Percentiles rank a stretch among this genome's conserved stretches.
phyloP scores from a whole-genome alignment of 1,284 basidiomycete species.

The Trichosporon inkin region DNA sequence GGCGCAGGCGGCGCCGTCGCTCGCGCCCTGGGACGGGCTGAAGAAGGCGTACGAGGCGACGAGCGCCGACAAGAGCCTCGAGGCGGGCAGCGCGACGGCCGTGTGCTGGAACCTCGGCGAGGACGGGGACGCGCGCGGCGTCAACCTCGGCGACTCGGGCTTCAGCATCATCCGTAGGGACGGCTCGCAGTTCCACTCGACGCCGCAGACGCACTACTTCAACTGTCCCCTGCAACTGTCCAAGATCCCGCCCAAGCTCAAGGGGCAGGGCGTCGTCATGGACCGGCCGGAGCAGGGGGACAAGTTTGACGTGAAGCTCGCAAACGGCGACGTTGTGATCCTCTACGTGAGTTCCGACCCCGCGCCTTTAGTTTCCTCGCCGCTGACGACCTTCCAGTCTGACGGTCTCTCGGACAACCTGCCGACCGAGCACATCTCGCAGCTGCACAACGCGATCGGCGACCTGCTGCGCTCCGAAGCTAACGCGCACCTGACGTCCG shows the following conservation, averaged over 20 bases:
- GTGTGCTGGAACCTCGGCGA: constrained; percentile 43
- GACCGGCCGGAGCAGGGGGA: constrained; percentile 43
- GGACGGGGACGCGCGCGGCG: constrained; percentile 51
- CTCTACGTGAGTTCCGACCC: constrained; percentile 46
- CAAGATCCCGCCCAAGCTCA: constrained; percentile 33
- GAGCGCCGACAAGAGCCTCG: constrained; percentile 52
- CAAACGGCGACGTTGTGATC: constrained; percentile 47
- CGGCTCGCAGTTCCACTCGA: constrained; percentile 35
- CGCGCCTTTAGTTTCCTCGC: no score
- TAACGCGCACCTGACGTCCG: constrained; percentile 35
- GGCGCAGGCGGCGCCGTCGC: constrained; percentile 26
- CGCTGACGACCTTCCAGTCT: constrained; percentile 43
- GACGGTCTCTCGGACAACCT: constrained; percentile 58
- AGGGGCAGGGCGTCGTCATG: constrained; percentile 20
- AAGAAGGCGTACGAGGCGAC: constrained; percentile 51
- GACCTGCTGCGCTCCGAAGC: constrained; percentile 32
- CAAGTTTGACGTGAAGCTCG: constrained; percentile 36
- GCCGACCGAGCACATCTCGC: constrained; percentile 47
- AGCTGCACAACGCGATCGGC: constrained; percentile 33
- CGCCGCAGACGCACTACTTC: constrained; percentile 50
- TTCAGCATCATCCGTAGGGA: constrained; percentile 45
- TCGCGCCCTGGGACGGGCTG: constrained; percentile 45
- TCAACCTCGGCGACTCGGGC: constrained; percentile 53
- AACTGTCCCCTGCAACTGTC: constrained; percentile 50
- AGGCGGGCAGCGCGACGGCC: constrained; percentile 54